phyloP scores from a whole-genome alignment of 441 rosid species.

The Mallotus repandus region DNA sequence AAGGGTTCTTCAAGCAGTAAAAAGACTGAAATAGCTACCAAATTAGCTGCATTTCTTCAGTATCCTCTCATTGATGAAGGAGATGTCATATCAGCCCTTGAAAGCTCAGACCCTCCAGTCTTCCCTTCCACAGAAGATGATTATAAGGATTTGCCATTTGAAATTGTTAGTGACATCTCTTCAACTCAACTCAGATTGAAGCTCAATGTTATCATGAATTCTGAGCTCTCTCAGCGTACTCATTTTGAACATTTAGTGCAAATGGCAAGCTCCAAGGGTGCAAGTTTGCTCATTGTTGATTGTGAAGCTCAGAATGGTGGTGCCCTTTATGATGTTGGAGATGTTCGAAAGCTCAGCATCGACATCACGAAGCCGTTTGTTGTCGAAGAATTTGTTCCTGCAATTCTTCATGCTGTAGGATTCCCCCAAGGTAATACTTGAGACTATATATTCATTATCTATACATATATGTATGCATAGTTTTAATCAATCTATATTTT shows the following conservation, averaged over 20 bases:
- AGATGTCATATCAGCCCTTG: not conserved
- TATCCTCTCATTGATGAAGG: not conserved
- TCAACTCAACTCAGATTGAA: conserved; percentile 12
- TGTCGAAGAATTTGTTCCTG: conserved; percentile 5
- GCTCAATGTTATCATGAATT: not conserved
- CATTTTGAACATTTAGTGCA: conserved; percentile 6
- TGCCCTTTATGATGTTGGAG: not conserved
- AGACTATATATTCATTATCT: too few relatives aligned
- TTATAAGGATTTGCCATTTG: not conserved
- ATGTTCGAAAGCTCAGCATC: conserved; percentile 7
- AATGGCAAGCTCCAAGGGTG: not conserved
- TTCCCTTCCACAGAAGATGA: not conserved
- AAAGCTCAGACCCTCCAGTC: not conserved
- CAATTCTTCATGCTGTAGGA: not conserved
- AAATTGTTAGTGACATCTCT: not conserved
- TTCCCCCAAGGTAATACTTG: not conserved
- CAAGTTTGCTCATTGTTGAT: not conserved
- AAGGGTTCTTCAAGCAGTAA: too few relatives aligned
- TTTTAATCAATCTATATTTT: too few relatives aligned
- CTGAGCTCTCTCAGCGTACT: not conserved
- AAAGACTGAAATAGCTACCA: too few relatives aligned
- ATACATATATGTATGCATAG: too few relatives aligned
- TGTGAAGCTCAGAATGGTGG: not conserved
- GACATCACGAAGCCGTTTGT: not conserved
- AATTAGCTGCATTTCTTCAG: too few relatives aligned